phyloP scores from a whole-genome alignment of 352 stramenopile genomes.

The Nothophytophthora sp. region DNA sequence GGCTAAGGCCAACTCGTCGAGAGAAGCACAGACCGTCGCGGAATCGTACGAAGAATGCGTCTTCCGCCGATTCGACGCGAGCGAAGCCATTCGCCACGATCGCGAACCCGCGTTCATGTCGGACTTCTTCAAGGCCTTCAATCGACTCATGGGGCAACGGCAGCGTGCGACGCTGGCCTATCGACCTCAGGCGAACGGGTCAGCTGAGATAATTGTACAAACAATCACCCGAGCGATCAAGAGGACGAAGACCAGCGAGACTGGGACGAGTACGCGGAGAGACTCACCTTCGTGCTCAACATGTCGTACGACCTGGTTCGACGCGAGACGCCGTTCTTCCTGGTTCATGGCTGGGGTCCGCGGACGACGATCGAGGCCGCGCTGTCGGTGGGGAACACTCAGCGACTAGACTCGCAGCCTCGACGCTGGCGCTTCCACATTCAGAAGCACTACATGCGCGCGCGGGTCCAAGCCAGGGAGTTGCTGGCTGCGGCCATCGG shows the following conservation, averaged over 20 bases:
- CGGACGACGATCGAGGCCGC: constrained; percentile 2
- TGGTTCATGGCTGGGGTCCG: constrained; percentile 21
- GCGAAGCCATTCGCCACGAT: constrained; percentile 13
- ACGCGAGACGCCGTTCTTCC: constrained; percentile 14
- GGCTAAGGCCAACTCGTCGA: background rate
- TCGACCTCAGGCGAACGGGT: constrained; percentile 10
- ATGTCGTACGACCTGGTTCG: constrained; percentile 2
- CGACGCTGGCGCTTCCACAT: background rate
- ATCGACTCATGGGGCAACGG: background rate
- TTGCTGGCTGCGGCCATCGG: constrained; percentile 1
- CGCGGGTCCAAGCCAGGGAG: background rate
- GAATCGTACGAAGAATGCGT: constrained; percentile 1
- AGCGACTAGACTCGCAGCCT: background rate
- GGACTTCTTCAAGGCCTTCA: constrained; percentile 5
- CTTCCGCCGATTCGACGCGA: constrained; percentile 11
- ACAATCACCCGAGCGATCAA: constrained; percentile 9
- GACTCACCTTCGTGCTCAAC: constrained; percentile 17
- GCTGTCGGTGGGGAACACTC: background rate
- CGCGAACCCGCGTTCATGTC: constrained; percentile 12
- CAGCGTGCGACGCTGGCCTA: constrained; percentile 8
- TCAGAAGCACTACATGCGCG: constrained; percentile 5
- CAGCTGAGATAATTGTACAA: constrained; percentile 5
- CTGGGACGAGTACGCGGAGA: constrained; percentile 18
- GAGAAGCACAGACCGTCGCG: background rate
- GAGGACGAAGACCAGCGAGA: constrained; percentile 15